Conservation (phyloP, 768 basidiomycete genomes). For the Psilocybe cubensis region DNA sequence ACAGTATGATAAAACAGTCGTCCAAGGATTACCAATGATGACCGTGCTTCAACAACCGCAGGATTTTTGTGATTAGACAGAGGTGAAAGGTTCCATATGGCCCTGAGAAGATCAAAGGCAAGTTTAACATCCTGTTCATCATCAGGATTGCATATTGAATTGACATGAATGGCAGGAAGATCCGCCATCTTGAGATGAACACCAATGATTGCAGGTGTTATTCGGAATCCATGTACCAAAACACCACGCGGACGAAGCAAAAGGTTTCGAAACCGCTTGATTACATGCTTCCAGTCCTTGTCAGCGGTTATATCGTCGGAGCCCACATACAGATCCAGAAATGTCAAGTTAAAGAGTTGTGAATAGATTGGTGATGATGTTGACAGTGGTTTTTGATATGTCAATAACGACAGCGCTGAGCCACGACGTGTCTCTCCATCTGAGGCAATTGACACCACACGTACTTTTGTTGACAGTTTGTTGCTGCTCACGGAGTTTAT, state of each 20-base stretch:
- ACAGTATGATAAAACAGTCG: constrained; percentile 23
- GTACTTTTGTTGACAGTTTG: constrained; percentile 17
- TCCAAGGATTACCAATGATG: constrained; percentile 20
- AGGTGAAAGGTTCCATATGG: constrained; percentile 22
- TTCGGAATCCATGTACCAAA: constrained; percentile 16
- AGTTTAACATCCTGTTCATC: constrained; percentile 29
- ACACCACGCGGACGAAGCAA: constrained; percentile 26
- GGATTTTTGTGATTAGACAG: not conserved
- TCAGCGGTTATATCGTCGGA: constrained; percentile 32
- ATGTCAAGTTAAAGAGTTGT: too few species aligned
- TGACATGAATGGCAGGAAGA: constrained; percentile 21
- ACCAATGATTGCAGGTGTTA: constrained; percentile 18
- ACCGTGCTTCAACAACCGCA: constrained; percentile 8
- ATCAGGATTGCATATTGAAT: constrained; percentile 21
- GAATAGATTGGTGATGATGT: constrained; percentile 21
- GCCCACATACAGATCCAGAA: constrained; percentile 28
- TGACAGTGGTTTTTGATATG: constrained; percentile 14
- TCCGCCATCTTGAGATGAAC: too few species aligned
- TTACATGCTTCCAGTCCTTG: constrained; percentile 35
- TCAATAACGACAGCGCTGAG: constrained; percentile 19
- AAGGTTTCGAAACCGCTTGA: constrained; percentile 28
- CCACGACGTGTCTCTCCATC: constrained; percentile 29
- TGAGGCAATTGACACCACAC: constrained; percentile 24
- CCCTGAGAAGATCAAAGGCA: constrained; percentile 24
- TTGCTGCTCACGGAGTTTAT: constrained; percentile 15